Conservation (phyloP, 441 rosid genomes). For the Erodium texanum region DNA sequence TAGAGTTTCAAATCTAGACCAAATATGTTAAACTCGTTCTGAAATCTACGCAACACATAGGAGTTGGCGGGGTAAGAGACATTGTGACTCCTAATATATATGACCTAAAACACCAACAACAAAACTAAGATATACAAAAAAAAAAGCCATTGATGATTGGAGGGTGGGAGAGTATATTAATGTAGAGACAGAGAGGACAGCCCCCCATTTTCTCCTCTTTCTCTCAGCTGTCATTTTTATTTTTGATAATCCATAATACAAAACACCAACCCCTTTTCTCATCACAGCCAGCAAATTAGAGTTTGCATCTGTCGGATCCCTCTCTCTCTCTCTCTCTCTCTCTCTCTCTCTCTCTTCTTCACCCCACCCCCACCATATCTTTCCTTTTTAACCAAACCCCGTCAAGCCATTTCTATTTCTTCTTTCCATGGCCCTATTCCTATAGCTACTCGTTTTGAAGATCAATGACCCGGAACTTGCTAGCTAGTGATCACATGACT, state of each 20-base stretch:
- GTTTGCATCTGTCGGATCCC: slow-evolving; percentile 46
- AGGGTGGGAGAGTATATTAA: slow-evolving; percentile 31
- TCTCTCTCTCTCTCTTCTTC: slow-evolving; percentile 20
- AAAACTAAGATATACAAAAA: not conserved
- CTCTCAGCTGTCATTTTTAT: slow-evolving; percentile 9
- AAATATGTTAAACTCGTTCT: no score
- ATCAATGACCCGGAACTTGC: not conserved
- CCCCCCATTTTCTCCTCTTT: not conserved
- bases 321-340: slow-evolving; percentile 20
- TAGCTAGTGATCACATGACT: no score
- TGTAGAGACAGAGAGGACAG: slow-evolving; percentile 37
- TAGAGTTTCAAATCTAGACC: no score
- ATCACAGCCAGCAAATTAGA: slow-evolving; percentile 41
- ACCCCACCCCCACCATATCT: no score
- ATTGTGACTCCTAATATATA: not conserved
- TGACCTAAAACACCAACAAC: not conserved
- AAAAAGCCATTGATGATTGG: slow-evolving; percentile 12
- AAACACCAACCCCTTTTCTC: slow-evolving; percentile 4
- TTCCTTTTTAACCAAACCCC: not conserved
- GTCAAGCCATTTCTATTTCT: not conserved
- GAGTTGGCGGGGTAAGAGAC: no score
- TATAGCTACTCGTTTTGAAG: not conserved
- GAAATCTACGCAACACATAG: no score
- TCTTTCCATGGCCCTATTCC: no score
- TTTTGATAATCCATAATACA: not conserved